A percentile compares a stretch with the other conserved stretches of the same genome.
These are phyloP conservation scores for Jacaranda copaia DNA, from an alignment of 257 asterid species.

Conservation along the genomic window DNA sequence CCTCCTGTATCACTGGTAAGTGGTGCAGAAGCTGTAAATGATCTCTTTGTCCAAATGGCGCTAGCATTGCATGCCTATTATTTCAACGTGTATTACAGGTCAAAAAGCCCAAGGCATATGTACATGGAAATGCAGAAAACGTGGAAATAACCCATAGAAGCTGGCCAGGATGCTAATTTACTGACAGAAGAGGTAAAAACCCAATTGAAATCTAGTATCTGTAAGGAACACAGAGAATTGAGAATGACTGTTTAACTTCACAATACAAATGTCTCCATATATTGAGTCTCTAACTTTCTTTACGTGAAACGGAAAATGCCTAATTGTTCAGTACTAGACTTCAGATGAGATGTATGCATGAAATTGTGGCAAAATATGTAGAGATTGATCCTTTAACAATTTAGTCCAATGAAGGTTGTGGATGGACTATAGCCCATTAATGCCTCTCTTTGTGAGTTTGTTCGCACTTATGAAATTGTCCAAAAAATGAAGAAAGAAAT, in stretches of 20 bases:
- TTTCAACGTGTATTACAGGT: constrained; percentile 49
- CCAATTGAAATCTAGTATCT: constrained; percentile 4
- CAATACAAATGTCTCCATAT: neutral
- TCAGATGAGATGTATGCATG: neutral
- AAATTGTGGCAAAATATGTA: neutral
- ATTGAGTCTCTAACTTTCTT: neutral
- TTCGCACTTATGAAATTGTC: no score
- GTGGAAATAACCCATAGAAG: constrained; percentile 49
- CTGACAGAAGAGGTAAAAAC: constrained; percentile 23
- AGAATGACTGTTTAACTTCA: neutral
- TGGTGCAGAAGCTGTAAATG: constrained; percentile 24
- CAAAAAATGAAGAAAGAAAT: no score
- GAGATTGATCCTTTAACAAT: no score
- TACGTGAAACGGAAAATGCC: neutral
- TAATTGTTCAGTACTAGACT: neutral
- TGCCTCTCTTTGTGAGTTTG: no score
- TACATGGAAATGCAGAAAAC: constrained; percentile 65
- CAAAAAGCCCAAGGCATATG: constrained; percentile 64
- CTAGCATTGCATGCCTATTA: constrained; percentile 12
- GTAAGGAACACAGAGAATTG: neutral
- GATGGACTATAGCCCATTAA: no score
- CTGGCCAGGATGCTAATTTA: constrained; percentile 78
- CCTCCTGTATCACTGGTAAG: constrained; percentile 83
- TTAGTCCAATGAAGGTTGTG: no score
- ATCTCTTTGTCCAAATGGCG: neutral